These are phyloP conservation scores for Echium plantagineum DNA, from an alignment of 257 asterid species.

Conservation along the genomic window DNA sequence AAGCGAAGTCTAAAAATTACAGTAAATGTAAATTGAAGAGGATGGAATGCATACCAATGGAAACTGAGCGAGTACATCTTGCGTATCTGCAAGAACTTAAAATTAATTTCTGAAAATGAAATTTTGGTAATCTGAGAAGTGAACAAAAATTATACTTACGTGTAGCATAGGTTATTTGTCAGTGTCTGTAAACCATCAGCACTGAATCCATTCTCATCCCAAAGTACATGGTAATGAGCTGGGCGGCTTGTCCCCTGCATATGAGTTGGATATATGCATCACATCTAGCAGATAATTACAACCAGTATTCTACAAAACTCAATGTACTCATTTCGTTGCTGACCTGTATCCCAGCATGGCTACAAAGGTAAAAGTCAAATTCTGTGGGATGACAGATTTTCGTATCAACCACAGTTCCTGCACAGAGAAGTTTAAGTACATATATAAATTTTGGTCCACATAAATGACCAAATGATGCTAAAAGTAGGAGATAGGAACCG, in stretches of 20 bases:
- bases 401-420: conserved; percentile 95
- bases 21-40: background rate
- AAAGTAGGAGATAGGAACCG: background rate
- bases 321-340: background rate
- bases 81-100: conserved; percentile 47
- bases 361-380: conserved; percentile 89
- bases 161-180: conserved; percentile 87
- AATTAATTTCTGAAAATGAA: background rate
- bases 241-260: conserved; percentile 81
- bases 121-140: background rate
- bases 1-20: background rate
- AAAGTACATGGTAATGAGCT: conserved; percentile 86
- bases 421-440: background rate
- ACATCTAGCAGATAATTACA: background rate
- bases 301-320: background rate
- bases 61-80: conserved; percentile 89
- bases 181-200: conserved; percentile 77
- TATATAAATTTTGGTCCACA: background rate
- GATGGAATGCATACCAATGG: conserved; percentile 50
- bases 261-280: background rate
- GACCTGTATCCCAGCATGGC: conserved; percentile 98
- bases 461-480: background rate
- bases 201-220: conserved; percentile 89
- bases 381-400: conserved; percentile 96
- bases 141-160: conserved; percentile 27